phyloP scores from a whole-genome alignment of 805 yeast genomes.

The Suhomyces emberorum region DNA sequence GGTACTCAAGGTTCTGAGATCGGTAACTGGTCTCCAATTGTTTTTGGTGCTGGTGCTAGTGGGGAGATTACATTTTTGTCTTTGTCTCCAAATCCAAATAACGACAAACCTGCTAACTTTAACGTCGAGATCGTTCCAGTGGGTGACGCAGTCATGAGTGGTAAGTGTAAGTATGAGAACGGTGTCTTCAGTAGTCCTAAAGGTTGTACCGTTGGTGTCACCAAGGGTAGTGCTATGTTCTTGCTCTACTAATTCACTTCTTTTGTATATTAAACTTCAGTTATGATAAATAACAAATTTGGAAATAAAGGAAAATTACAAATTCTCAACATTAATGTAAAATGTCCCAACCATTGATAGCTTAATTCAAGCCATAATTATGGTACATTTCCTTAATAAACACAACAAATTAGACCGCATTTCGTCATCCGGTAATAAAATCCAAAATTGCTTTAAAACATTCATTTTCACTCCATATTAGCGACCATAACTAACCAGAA shows the following conservation, averaged over 20 bases:
- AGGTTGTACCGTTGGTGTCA: constrained; percentile 93
- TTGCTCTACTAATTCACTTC: constrained; percentile 63
- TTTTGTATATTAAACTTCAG: no score
- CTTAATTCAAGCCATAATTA: no score
- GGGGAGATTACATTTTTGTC: constrained; percentile 72
- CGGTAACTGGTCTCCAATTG: constrained; percentile 99
- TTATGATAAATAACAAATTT: no score
- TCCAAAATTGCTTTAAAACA: no score
- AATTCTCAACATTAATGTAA: no score
- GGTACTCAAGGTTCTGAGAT: constrained; percentile 72
- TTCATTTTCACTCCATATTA: no score
- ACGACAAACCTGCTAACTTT: constrained; percentile 55
- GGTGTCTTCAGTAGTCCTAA: constrained; percentile 72
- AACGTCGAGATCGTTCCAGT: constrained; percentile 67
- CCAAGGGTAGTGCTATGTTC: constrained; percentile 77
- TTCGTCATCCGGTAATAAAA: no score
- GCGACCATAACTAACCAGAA: no score
- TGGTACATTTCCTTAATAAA: no score
- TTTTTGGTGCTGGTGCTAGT: constrained; percentile 87
- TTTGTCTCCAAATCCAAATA: constrained; percentile 94
- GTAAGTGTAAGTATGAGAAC: constrained; percentile 75
- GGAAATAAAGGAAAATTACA: no score
- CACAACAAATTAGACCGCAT: no score
- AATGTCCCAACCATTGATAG: no score
- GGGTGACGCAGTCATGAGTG: constrained; percentile 49